phyloP scores from a whole-genome alignment of 2,329 filamentous ascomycete genomes.

The Verticillium tricorpus region DNA sequence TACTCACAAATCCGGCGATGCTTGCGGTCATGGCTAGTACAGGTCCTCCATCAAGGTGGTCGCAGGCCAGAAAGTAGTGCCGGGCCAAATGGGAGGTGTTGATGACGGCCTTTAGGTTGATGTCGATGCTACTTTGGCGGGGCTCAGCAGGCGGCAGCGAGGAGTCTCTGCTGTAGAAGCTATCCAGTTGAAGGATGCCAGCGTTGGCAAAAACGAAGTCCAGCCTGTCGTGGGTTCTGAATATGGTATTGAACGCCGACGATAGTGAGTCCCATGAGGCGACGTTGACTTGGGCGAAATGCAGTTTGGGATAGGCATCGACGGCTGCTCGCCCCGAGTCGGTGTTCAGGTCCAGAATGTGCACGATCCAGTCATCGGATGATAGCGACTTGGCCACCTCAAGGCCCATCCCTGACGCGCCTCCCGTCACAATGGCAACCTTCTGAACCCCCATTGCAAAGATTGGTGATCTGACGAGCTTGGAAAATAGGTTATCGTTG shows the following conservation, averaged over 20 bases:
- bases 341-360: conserved; percentile 17
- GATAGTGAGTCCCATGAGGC: conserved; percentile 13
- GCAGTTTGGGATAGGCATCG: background rate
- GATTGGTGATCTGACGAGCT: too few relatives aligned
- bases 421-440: conserved; percentile 16
- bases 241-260: conserved; percentile 30
- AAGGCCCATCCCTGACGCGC: conserved; percentile 16
- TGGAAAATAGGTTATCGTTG: too few relatives aligned
- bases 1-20: conserved; percentile 21
- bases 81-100: conserved; percentile 33
- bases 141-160: conserved; percentile 17
- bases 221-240: conserved; percentile 25
- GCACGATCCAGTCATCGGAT: conserved; percentile 10
- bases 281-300: conserved; percentile 12
- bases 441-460: conserved; percentile 2
- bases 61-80: conserved; percentile 31
- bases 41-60: conserved; percentile 13
- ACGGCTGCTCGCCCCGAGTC: conserved; percentile 10
- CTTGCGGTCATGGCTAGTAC: conserved; percentile 25
- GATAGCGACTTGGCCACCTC: conserved; percentile 13
- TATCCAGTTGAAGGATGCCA: conserved; percentile 35
- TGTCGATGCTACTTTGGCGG: conserved; percentile 20
- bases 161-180: conserved; percentile 25
- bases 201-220: conserved; percentile 47
- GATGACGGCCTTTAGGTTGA: conserved; percentile 30